Conservation (phyloP, 306 rosid genomes). For the Citrullus amarus region DNA sequence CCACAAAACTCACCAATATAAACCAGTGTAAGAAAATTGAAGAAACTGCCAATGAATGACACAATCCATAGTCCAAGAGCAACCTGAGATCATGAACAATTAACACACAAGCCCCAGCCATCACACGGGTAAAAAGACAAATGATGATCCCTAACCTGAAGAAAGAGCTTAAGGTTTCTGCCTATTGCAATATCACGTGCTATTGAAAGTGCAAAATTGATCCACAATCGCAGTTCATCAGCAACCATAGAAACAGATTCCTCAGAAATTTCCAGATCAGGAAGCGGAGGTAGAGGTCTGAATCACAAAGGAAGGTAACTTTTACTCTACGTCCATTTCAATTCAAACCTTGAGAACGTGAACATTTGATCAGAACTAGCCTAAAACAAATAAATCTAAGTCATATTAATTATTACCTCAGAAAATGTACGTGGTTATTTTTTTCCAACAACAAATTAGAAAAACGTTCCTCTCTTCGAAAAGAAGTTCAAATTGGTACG, state of each 20-base stretch:
- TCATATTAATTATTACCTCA: neutral
- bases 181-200: constrained; percentile 75
- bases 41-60: constrained; percentile 62
- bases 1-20: constrained; percentile 44
- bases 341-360: neutral
- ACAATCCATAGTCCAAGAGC: constrained; percentile 41
- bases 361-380: neutral
- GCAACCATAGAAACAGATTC: constrained; percentile 41
- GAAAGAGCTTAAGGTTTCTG: constrained; percentile 52
- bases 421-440: neutral
- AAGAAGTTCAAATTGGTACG: neutral
- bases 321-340: constrained; percentile 6
- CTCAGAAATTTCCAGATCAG: constrained; percentile 87
- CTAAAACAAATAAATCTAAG: neutral
- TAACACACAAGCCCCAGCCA: neutral
- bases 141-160: constrained; percentile 33
- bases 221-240: constrained; percentile 47
- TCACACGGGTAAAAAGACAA: neutral
- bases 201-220: constrained; percentile 46
- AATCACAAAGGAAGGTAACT: constrained; percentile 12
- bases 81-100: constrained; percentile 37
- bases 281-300: constrained; percentile 97
- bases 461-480: neutral
- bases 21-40: constrained; percentile 61
- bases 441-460: neutral